These are phyloP conservation scores for Zygosaccharomyces siamensis DNA, from an alignment of 805 yeast species.

Conservation along the genomic window DNA sequence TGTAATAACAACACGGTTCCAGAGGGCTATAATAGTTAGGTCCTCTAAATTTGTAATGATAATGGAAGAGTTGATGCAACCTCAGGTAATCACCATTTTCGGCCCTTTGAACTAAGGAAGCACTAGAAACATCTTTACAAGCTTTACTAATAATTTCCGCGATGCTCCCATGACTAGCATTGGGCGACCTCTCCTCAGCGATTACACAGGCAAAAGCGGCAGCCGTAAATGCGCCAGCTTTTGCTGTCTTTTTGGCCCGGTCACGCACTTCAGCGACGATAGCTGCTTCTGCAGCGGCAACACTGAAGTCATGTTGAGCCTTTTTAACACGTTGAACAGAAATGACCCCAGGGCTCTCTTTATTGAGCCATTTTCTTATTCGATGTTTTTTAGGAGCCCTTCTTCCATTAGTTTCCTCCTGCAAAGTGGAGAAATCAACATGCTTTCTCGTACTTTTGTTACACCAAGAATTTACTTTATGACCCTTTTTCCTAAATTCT, in stretches of 20 bases:
- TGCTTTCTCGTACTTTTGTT: not conserved
- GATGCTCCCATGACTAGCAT: slow-evolving; percentile 4
- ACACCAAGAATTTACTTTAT: not conserved
- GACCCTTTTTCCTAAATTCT: not conserved
- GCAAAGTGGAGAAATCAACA: not conserved
- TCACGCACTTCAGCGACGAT: not conserved
- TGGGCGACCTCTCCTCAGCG: not conserved
- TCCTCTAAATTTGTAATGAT: slow-evolving; percentile 4
- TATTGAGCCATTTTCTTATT: not conserved
- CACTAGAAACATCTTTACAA: slow-evolving; percentile 1
- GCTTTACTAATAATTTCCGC: not conserved
- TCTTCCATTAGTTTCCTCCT: not conserved
- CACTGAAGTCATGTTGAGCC: not conserved
- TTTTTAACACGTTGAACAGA: not conserved
- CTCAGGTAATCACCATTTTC: slow-evolving; percentile 1
- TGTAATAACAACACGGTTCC: not conserved
- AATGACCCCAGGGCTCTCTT: slow-evolving; percentile 1
- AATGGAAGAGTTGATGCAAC: not conserved
- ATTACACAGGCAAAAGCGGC: not conserved
- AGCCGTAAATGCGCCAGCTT: slow-evolving; percentile 4
- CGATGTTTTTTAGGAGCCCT: not conserved
- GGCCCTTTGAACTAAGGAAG: not conserved
- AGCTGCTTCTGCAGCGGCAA: slow-evolving; percentile 1
- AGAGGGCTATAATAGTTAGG: slow-evolving; percentile 1
- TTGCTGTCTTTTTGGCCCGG: not conserved